Base-by-base conservation (phyloP, 306 rosid genomes). In the Quercus bicolor region DNA sequence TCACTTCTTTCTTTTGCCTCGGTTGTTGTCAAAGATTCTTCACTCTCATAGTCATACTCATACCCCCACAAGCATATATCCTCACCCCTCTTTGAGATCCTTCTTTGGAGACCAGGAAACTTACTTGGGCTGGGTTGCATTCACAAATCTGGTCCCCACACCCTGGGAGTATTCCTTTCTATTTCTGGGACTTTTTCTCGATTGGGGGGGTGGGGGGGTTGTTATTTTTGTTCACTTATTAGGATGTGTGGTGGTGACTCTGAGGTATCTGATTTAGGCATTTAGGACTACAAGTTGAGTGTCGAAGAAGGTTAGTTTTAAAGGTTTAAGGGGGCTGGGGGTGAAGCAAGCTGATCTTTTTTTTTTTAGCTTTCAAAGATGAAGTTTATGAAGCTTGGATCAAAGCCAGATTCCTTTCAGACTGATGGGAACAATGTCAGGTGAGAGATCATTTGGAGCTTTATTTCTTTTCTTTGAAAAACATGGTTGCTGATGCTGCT, bases 21-120 rank as follows among this genome's bases (percentile, higher is more conserved):
- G 31, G 31, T 28, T 28, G 31, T 28, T 28, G 31, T 28, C 31
- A 28, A 28, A 28, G 31, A 28, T 28, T 28, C 31, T 28, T 28
- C 31, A 28, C 31, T 28, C 31, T 28, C 31, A 28, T 28, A 28
- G 31, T 28, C 31, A 28, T 28, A 28, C 31, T 28, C 31, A 28
- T 29, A 29, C 31, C 31, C 31, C 74, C 60, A 56, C 29, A 33
- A 60, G 77, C 83, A 82, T 80, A 78, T 84, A 89, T 85, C 86
- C 83, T 76, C 78, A 33, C 70, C 68, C 80, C 33, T 79, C 79
- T 72, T 81, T 65, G 75, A 81, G 83, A 81, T 85, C 88, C 88
- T 83, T 80, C 82, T 76, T 89, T 74, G 77, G 76, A 86, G 72
- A 89, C 81, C 75, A 80, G 75, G 72, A 89, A 80, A 37, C 43